A percentile compares a stretch with the other conserved stretches of the same genome.
These are phyloP conservation scores for Hyaloscypha variabilis DNA, from an alignment of 495 filamentous ascomycete genomes.

Conservation along the genomic window DNA sequence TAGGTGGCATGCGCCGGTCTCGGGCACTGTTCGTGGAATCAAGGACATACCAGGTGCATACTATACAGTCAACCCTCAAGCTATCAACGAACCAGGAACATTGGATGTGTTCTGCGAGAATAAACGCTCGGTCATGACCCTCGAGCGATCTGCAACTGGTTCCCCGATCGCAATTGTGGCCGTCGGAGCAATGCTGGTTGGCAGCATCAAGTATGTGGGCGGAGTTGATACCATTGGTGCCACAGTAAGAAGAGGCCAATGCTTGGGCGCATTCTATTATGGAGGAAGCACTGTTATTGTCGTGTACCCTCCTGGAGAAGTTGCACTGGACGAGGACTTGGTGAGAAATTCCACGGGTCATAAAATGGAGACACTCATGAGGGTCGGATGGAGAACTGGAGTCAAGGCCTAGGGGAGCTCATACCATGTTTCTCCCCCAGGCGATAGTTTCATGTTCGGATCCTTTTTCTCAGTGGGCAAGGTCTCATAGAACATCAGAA, in stretches of 20 bases:
- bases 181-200: constrained; percentile 47
- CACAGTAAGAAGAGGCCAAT: constrained; percentile 42
- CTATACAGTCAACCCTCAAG: constrained; percentile 42
- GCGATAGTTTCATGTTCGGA: not conserved
- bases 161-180: constrained; percentile 41
- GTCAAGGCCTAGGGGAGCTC: constrained; percentile 11
- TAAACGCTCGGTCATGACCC: constrained; percentile 41
- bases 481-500: too few species aligned
- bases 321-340: constrained; percentile 45
- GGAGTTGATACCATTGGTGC: constrained; percentile 35
- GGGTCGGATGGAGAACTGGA: constrained; percentile 40
- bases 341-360: constrained; percentile 33
- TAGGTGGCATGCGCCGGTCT: constrained; percentile 49
- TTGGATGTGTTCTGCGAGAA: constrained; percentile 50
- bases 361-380: constrained; percentile 38
- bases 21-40: constrained; percentile 37
- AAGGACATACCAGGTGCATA: constrained; percentile 39
- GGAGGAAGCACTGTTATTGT: constrained; percentile 47
- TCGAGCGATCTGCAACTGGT: constrained; percentile 36
- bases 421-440: not conserved
- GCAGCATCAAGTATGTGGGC: constrained; percentile 42
- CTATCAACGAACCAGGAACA: constrained; percentile 44
- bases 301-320: constrained; percentile 40
- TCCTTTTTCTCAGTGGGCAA: too few species aligned
- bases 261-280: constrained; percentile 44